Base-by-base conservation (phyloP, 2,329 filamentous ascomycete genomes). In the Macrophomina pseudophaseolina region DNA sequence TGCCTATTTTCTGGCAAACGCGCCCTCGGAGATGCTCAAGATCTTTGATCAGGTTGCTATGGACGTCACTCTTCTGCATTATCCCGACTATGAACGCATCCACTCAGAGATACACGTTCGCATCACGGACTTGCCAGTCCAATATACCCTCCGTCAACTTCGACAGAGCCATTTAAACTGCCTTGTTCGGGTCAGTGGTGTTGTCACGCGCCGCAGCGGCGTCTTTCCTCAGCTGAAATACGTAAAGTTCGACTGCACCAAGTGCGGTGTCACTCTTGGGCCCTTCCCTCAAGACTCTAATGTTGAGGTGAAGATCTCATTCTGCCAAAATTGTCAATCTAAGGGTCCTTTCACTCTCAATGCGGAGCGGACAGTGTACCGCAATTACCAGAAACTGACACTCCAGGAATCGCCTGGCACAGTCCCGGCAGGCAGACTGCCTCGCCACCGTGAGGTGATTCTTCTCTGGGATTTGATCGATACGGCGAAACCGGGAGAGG, bases 161-260 rank as follows among this genome's bases (percentile, higher is more conserved):
- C 92, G 95, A 68, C 95, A 99, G 80, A 93, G 91, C 4, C 96
- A 99, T 75, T 86, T 99, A 68, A 99, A 99, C 84, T 97, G 94
- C 74, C 85, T 99, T 51, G 92, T 99, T 46, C 90, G 94, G 64
- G 95, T 99, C 65, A 94, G 91, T 72, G 95, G 95, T 71, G 95
- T 99, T 4, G 95, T 99, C 33, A 99, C 95, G 40, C 89, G 95
- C 70, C 88, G 95, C 71, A 96, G 90, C 32, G 95, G 95, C 66
- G 96, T 99, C 56, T 99, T 99, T 78, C 95, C 95, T 3, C 95
- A 99, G 81, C 84, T 99, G 68, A 98, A 98, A 79, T 97, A 98
- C 79, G 92, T 99, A 81, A 97, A 97, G 81, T 98, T 99, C 75
- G 92, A 97, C 81, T 99, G 95, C 81, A 88, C 85, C 67, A 99